Conservation (phyloP, 371 early-diverging fungal genomes). For the Mucor piriformis region DNA sequence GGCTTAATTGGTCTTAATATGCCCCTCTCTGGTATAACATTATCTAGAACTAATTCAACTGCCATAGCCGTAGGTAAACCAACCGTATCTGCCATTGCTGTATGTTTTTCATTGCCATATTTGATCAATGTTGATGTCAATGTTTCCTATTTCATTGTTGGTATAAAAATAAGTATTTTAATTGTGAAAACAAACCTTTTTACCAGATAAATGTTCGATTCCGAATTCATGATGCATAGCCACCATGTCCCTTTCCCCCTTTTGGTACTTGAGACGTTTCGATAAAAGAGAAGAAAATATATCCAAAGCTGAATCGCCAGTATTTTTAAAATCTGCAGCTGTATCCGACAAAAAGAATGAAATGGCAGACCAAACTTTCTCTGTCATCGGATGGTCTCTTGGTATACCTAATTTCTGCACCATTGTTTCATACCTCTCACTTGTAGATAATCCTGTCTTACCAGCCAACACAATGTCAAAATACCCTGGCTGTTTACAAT, state of each 20-base stretch:
- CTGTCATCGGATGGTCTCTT: constrained; percentile 42
- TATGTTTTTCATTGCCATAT: constrained; percentile 76
- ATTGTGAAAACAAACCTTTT: constrained; percentile 36
- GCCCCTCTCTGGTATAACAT: constrained; percentile 65
- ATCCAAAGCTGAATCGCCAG: constrained; percentile 57
- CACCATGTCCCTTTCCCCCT: constrained; percentile 85
- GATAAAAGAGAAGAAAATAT: constrained; percentile 77
- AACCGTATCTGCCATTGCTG: constrained; percentile 93
- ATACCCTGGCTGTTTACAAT: constrained; percentile 23
- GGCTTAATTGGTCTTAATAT: constrained; percentile 76
- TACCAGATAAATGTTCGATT: constrained; percentile 57
- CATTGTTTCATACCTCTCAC: constrained; percentile 36
- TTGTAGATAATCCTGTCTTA: not conserved
- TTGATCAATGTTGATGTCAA: constrained; percentile 75
- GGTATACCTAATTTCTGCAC: constrained; percentile 50
- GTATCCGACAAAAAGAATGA: constrained; percentile 20
- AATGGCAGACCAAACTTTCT: constrained; percentile 46
- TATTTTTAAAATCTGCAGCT: not conserved
- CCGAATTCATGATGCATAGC: constrained; percentile 88
- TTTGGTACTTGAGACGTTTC: constrained; percentile 68
- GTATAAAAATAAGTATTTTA: no score
- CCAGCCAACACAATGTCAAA: constrained; percentile 24
- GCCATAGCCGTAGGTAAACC: constrained; percentile 89
- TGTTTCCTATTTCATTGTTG: constrained; percentile 45
- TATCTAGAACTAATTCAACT: constrained; percentile 78